Conservation (phyloP, 768 basidiomycete species). For the Lentinula lateritia region DNA sequence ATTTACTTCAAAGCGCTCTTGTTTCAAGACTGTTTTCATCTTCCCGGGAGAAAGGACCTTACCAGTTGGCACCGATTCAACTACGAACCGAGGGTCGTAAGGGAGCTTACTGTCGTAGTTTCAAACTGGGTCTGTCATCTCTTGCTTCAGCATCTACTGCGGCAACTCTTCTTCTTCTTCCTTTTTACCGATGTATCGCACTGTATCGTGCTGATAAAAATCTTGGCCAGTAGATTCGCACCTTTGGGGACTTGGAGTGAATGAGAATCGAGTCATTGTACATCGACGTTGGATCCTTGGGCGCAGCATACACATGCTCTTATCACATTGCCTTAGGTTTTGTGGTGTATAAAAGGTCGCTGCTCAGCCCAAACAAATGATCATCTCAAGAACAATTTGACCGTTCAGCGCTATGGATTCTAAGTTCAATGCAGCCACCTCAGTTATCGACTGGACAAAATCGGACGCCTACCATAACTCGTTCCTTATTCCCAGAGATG, state of each 20-base stretch:
- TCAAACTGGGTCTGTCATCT: neutral
- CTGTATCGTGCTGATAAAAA: no score
- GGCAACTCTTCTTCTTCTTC: neutral
- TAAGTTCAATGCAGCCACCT: constrained; percentile 16
- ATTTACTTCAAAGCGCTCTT: neutral
- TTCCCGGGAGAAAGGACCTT: neutral
- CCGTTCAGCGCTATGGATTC: neutral
- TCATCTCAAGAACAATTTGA: no score
- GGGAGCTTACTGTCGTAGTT: neutral
- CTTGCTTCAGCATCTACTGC: neutral
- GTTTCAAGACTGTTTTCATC: no score
- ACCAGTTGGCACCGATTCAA: neutral
- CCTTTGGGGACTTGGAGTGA: no score
- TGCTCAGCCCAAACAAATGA: no score
- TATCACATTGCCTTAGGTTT: no score
- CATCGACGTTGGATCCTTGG: no score
- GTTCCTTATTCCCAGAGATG: constrained; percentile 28
- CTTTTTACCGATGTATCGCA: no score
- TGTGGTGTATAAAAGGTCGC: no score
- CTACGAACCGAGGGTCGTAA: neutral
- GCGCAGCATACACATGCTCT: no score
- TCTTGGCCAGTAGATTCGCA: no score
- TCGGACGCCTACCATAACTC: constrained; percentile 25
- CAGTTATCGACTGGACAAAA: constrained; percentile 2
- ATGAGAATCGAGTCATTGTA: no score